Conservation (phyloP, 176 grass and related monocot species). For the Thinopyrum elongatum region DNA sequence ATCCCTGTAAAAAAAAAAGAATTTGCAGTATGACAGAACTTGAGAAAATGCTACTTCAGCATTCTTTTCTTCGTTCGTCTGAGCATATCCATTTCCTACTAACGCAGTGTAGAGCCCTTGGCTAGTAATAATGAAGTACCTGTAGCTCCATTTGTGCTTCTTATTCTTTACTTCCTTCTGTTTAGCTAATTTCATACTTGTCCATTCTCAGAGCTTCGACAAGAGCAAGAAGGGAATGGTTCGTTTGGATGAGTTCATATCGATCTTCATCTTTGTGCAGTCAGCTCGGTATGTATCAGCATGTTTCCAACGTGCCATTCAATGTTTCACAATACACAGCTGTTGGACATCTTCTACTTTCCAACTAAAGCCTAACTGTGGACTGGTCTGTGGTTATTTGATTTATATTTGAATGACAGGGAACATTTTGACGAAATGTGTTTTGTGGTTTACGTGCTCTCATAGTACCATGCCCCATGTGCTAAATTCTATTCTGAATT, state of each 20-base stretch:
- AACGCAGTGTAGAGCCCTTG: not conserved
- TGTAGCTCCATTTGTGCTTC: not conserved
- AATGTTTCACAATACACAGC: not conserved
- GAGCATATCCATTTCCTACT: not conserved
- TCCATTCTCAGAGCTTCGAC: constrained; percentile 66
- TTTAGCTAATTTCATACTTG: not conserved
- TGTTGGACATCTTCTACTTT: not conserved
- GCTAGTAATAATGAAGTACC: not conserved
- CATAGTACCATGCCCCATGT: not conserved
- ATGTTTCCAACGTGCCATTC: not conserved
- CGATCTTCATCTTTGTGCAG: constrained; percentile 85
- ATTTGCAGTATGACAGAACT: too few species aligned
- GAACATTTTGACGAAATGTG: not conserved
- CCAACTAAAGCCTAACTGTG: not conserved
- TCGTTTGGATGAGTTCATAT: constrained; percentile 83
- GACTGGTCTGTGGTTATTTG: not conserved
- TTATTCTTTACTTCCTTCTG: not conserved
- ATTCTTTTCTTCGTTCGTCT: not conserved
- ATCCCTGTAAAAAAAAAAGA: too few species aligned
- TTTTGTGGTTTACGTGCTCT: not conserved
- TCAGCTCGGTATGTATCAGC: constrained; percentile 64
- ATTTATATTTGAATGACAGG: not conserved
- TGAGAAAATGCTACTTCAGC: not conserved
- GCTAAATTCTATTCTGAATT: not conserved
- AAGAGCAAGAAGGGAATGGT: constrained; percentile 87